Evolutionary conservation across 768 basidiomycete species (phyloP), one percentile per base, ranked within the genome.

Genomic region (Leccinum pellstonianum): DNA sequence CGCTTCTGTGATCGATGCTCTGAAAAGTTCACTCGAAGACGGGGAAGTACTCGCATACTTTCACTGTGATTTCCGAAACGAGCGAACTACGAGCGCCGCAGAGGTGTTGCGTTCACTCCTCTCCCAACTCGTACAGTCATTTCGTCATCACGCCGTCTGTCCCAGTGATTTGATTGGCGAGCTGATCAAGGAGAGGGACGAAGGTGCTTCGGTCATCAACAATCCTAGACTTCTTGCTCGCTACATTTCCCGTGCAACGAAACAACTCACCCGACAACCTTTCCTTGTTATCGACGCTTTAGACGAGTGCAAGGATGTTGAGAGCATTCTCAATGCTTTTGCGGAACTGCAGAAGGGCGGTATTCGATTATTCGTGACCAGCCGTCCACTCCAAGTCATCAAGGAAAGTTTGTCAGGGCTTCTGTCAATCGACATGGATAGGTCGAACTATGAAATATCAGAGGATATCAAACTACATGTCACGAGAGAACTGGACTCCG

Each of bases 211-310:
- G 10, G 10, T 52, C 11, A 9, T 49, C 11, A 29, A 8, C 3
- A 38, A 51, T 37, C 0, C 1, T 31, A 35, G 19, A 11, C 21
- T 48, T 5, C 60, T 62, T 29, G 38, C 54, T 25, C 35, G 46
- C 29, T 51, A 60, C n/a, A 17, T 65, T 43, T 52, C 54, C 11
- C 52, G 37, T 9, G 52, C 33, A 1, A 57, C 52, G 8, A 7
- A 38, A 9, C 21, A 27, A 9, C 21, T 58, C 17, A 7, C 2
- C 35, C 35, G 6, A 23, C 56, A 25, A 14, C 63, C 66, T 2
- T 19, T 60, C 7, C 2, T 61, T 1, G 43, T 68, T 4, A 19
- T 68, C 3, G 67, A 68, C 3, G 66, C 59, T 4, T 23, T 23
- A 11, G 19, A 21, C 21, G 21, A 48, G 47, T 48, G 19, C 21